Percentiles rank a stretch among this genome's conserved stretches.
Evolutionary conservation across 2,329 filamentous ascomycete genomes (phyloP).

Genomic region (Cytospora piceae): DNA sequence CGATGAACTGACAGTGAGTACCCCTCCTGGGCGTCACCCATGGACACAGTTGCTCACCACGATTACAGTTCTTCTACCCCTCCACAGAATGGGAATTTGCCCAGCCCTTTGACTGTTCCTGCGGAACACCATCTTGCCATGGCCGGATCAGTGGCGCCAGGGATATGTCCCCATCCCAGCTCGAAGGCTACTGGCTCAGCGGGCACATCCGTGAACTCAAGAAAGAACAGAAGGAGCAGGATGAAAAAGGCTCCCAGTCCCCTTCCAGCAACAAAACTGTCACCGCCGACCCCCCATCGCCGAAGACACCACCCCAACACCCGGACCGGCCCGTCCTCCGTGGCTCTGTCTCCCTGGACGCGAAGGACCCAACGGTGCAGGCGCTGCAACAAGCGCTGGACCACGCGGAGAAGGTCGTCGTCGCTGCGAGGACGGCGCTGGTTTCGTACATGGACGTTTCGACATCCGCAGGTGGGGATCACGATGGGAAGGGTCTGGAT

Average conservation of each 20-base stretch:
- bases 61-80: constrained; percentile 69
- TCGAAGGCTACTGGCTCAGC: constrained; percentile 65
- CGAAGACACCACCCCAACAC: background rate
- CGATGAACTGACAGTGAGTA: constrained; percentile 59
- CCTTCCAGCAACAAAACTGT: constrained; percentile 12
- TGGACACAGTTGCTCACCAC: background rate
- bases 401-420: constrained; percentile 52
- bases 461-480: background rate
- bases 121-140: constrained; percentile 59
- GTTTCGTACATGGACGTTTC: constrained; percentile 41
- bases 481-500: background rate
- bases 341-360: background rate
- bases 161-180: constrained; percentile 57
- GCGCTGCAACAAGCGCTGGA: constrained; percentile 49
- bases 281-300: constrained; percentile 25
- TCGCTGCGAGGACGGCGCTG: constrained; percentile 50
- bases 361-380: constrained; percentile 45
- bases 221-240: constrained; percentile 43
- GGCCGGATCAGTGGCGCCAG: constrained; percentile 66
- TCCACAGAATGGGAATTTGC: constrained; percentile 77
- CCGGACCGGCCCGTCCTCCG: background rate
- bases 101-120: constrained; percentile 71
- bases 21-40: background rate
- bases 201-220: constrained; percentile 62
- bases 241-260: background rate